A percentile compares a stretch with the other conserved stretches of the same genome.
phyloP scores from a whole-genome alignment of 2,329 filamentous ascomycete genomes.

The Arthrobotrys conoides region DNA sequence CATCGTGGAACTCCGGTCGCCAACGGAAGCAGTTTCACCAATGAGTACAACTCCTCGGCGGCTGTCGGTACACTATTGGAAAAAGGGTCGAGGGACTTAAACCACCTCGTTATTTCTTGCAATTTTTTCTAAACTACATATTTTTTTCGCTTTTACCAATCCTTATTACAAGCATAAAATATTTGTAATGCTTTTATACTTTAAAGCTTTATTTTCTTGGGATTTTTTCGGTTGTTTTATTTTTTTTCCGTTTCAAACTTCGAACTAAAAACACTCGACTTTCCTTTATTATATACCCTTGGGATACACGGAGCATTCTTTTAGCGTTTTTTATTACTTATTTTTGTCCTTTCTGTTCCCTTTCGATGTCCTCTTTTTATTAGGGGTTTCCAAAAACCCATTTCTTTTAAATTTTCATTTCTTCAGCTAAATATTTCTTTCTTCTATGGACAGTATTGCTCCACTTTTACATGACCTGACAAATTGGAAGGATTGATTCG shows the following conservation, averaged over 20 bases:
- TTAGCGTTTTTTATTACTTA: conserved; percentile 47
- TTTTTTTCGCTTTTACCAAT: conserved; percentile 21
- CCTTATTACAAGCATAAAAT: conserved; percentile 20
- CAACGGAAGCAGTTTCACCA: conserved; percentile 18
- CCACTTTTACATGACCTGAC: neutral
- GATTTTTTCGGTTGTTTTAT: conserved; percentile 15
- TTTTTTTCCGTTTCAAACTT: conserved; percentile 5
- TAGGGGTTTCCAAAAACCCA: neutral
- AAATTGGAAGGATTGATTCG: conserved; percentile 35
- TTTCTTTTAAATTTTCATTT: conserved; percentile 22
- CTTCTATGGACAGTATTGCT: neutral
- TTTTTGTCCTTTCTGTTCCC: neutral
- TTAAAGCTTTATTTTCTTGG: conserved; percentile 2
- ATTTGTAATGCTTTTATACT: conserved; percentile 33
- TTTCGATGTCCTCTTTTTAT: neutral
- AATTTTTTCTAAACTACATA: neutral
- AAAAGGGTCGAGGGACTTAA: conserved; percentile 27
- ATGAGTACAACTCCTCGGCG: conserved; percentile 24
- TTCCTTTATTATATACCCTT: conserved; percentile 61
- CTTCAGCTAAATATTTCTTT: conserved; percentile 40
- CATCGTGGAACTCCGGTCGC: neutral
- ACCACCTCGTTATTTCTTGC: neutral
- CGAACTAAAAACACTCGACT: conserved; percentile 45
- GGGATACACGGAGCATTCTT: conserved; percentile 61
- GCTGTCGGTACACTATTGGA: conserved; percentile 32